Evolutionary conservation across 768 basidiomycete genomes (phyloP).

Genomic region (Piloderma croceum): DNA sequence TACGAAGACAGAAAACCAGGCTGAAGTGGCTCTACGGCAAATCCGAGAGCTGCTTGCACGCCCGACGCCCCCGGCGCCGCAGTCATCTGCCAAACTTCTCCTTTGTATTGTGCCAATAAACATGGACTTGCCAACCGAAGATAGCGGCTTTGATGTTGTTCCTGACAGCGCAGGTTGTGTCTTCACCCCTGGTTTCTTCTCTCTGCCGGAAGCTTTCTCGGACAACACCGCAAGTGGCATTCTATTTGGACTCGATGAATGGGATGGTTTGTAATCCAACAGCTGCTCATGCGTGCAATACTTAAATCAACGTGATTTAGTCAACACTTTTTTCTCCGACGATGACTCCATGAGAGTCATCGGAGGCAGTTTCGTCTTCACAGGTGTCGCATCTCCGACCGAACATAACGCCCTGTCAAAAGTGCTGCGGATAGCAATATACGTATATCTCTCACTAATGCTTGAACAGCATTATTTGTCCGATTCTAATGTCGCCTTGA

Average conservation of each 20-base stretch:
- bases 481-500: constrained; percentile 45
- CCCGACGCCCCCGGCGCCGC: constrained; percentile 17
- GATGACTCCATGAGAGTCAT: constrained; percentile 36
- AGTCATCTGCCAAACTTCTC: constrained; percentile 35
- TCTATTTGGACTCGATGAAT: constrained; percentile 47
- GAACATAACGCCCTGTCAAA: constrained; percentile 42
- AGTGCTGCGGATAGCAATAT: constrained; percentile 48
- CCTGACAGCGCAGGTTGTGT: constrained; percentile 37
- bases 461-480: constrained; percentile 56
- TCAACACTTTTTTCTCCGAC: constrained; percentile 4
- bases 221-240: constrained; percentile 24
- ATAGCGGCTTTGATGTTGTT: constrained; percentile 36
- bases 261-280: constrained; percentile 42
- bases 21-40: not conserved
- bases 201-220: constrained; percentile 30
- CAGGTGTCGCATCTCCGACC: constrained; percentile 35
- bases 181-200: constrained; percentile 38
- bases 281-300: constrained; percentile 1
- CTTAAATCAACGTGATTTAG: not conserved
- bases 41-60: constrained; percentile 2
- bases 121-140: constrained; percentile 27
- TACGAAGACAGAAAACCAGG: not conserved
- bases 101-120: constrained; percentile 44
- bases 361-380: constrained; percentile 58
- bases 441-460: constrained; percentile 50